Conservation (phyloP, 257 asterid species). For the Haberlea rhodopensis region DNA sequence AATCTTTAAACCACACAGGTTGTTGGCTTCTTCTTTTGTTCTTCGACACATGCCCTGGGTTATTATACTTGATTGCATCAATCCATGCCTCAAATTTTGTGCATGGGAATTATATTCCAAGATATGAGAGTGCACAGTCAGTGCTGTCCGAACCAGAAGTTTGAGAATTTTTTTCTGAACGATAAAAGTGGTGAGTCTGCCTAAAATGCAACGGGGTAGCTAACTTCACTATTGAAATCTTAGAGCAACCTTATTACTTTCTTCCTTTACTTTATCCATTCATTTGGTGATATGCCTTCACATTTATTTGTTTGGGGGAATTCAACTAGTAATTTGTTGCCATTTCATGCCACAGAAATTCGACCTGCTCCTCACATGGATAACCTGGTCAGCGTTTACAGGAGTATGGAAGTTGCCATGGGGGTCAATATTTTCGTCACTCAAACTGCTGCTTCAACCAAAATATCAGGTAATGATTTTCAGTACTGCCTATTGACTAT, state of each 20-base stretch:
- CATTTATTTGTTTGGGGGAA: not conserved
- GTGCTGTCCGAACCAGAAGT: not conserved
- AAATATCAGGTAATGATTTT: conserved; percentile 48
- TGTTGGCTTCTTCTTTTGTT: no score
- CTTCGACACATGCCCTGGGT: no score
- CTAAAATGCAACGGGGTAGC: not conserved
- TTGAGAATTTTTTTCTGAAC: not conserved
- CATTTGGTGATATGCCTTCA: not conserved
- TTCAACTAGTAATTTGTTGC: conserved; percentile 8
- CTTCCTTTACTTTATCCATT: not conserved
- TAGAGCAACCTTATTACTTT: not conserved
- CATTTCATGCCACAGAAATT: conserved; percentile 47
- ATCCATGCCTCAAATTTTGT: not conserved
- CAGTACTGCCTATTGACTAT: conserved; percentile 1
- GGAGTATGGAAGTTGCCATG: conserved; percentile 84
- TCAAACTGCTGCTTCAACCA: conserved; percentile 48
- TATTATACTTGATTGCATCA: no score
- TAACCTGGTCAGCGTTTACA: conserved; percentile 80
- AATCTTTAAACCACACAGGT: no score
- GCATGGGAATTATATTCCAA: not conserved
- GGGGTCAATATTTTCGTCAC: conserved; percentile 60
- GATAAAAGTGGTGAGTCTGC: not conserved
- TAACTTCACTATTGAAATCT: not conserved
- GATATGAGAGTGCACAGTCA: not conserved
- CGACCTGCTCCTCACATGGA: conserved; percentile 97